A percentile compares a stretch with the other conserved stretches of the same genome.
These are phyloP conservation scores for Trapa incisa DNA, from an alignment of 345 rosid genomes.

Conservation along the genomic window DNA sequence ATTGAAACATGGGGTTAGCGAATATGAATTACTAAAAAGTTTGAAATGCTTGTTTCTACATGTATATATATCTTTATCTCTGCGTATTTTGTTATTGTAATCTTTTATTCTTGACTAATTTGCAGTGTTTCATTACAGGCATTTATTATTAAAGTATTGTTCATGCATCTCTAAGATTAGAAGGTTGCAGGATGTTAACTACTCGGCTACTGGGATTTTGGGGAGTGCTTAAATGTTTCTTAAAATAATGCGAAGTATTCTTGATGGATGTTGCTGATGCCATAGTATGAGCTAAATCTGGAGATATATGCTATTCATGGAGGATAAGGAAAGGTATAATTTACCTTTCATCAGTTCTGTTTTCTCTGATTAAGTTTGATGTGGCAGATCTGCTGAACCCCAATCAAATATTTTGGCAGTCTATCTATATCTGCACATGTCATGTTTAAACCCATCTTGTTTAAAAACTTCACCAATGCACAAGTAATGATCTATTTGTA, in stretches of 20 bases:
- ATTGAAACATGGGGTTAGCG: neutral
- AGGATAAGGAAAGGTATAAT: conserved; percentile 1
- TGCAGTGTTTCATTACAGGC: neutral
- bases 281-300: conserved; percentile 3
- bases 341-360: neutral
- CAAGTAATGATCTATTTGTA: neutral
- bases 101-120: neutral
- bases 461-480: neutral
- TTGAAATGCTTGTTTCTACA: neutral
- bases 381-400: neutral
- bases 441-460: neutral
- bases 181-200: neutral
- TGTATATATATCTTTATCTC: neutral
- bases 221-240: neutral
- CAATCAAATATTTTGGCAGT: neutral
- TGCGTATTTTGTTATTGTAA: neutral
- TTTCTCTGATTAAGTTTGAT: conserved; percentile 1
- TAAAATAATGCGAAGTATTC: neutral
- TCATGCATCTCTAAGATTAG: neutral
- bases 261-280: neutral
- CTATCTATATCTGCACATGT: neutral
- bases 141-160: neutral
- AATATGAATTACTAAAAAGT: neutral
- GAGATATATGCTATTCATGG: conserved; percentile 3
- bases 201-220: neutral